Percentiles rank a stretch among this genome's conserved stretches.
These are phyloP conservation scores for Lachancea sp. DNA, from an alignment of 805 yeast species.

Conservation along the genomic window DNA sequence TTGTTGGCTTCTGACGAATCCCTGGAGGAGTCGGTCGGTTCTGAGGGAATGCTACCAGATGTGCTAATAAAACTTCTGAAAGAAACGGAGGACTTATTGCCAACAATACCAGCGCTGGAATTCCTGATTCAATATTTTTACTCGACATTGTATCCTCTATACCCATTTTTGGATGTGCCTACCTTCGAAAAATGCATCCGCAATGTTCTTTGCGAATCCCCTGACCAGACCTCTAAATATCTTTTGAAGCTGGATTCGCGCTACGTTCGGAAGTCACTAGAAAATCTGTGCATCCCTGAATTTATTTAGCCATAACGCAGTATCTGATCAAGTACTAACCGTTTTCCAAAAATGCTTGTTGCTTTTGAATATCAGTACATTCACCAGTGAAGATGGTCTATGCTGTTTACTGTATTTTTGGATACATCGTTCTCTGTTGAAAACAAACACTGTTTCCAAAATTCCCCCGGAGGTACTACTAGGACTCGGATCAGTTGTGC, in stretches of 20 bases:
- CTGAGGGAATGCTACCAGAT: neutral
- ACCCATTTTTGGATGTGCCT: constrained; percentile 5
- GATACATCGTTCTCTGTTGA: neutral
- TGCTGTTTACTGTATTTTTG: constrained; percentile 23
- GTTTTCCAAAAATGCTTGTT: constrained; percentile 24
- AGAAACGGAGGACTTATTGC: constrained; percentile 4
- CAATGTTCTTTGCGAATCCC: neutral
- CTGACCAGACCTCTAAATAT: neutral
- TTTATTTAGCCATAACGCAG: constrained; percentile 19
- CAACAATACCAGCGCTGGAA: neutral
- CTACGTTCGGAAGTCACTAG: constrained; percentile 24
- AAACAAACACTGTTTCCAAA: neutral
- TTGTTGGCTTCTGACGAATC: neutral
- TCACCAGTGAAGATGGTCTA: constrained; percentile 29
- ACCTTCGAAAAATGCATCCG: constrained; percentile 1
- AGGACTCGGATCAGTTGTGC: neutral
- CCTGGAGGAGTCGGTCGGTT: neutral
- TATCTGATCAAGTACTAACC: constrained; percentile 22
- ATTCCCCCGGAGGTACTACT: neutral
- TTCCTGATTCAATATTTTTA: constrained; percentile 4
- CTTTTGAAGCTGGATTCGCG: constrained; percentile 22
- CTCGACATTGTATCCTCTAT: constrained; percentile 4
- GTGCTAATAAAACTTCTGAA: neutral
- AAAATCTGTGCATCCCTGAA: constrained; percentile 20
- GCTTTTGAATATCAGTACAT: constrained; percentile 25